Conservation (phyloP, 2,329 filamentous ascomycete genomes). For the Microdochium nivale region DNA sequence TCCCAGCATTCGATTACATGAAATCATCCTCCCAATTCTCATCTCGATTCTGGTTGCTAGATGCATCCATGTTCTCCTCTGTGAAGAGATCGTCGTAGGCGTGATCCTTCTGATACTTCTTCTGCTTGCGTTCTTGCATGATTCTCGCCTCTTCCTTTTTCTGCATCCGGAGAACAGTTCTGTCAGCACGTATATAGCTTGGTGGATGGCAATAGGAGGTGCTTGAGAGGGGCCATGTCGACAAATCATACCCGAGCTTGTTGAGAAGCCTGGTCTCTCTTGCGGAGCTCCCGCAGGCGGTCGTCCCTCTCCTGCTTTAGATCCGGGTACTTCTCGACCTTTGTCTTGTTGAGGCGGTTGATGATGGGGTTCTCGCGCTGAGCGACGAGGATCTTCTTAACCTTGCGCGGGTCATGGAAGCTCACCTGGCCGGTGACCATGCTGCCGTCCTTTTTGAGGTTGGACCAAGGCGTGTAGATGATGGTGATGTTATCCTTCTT, state of each 20-base stretch:
- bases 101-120: conserved; percentile 95
- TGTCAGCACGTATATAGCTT: too few species aligned
- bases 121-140: conserved; percentile 73
- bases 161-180: conserved; percentile 25
- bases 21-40: conserved; percentile 85
- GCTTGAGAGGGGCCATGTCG: too few species aligned
- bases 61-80: conserved; percentile 67
- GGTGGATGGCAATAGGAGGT: too few species aligned
- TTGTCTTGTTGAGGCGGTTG: conserved; percentile 98
- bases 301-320: conserved; percentile 76
- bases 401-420: conserved; percentile 82
- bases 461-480: conserved; percentile 97
- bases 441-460: conserved; percentile 87
- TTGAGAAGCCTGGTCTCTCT: conserved; percentile 56
- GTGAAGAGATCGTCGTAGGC: conserved; percentile 90
- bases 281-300: conserved; percentile 60
- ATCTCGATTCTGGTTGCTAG: conserved; percentile 78
- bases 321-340: conserved; percentile 79
- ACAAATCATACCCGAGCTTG: conserved; percentile 53
- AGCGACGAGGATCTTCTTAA: conserved; percentile 72
- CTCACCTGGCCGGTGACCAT: conserved; percentile 95
- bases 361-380: conserved; percentile 82
- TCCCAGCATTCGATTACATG: conserved; percentile 47
- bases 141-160: conserved; percentile 68
- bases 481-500: conserved; percentile 97